Evolutionary conservation across 257 asterid species (phyloP).

Genomic region (Marsdenia floribunda): DNA sequence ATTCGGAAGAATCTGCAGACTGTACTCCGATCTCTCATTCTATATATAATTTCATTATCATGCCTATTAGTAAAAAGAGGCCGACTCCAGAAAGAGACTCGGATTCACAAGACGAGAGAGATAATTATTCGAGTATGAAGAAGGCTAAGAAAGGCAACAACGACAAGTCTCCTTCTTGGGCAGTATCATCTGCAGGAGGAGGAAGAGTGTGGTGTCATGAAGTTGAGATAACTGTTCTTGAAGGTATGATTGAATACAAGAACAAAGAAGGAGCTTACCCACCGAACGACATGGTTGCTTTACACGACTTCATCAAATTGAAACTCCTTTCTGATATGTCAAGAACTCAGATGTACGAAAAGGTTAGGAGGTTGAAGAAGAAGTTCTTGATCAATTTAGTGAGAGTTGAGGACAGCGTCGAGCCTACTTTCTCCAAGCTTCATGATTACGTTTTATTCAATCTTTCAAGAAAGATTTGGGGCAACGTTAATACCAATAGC

Average conservation of each 20-base stretch:
- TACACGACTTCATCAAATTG: constrained; percentile 34
- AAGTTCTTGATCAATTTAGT: constrained; percentile 34
- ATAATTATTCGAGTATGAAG: no score
- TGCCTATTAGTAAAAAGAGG: no score
- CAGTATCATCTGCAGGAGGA: neutral
- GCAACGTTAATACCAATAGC: neutral
- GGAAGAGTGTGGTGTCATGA: constrained; percentile 50
- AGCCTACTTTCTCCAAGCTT: constrained; percentile 37
- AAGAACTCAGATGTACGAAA: constrained; percentile 35
- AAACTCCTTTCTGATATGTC: constrained; percentile 30
- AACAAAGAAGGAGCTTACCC: constrained; percentile 28
- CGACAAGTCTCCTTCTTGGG: constrained; percentile 8
- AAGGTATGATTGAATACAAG: constrained; percentile 45
- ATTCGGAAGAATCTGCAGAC: no score
- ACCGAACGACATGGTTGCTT: constrained; percentile 31
- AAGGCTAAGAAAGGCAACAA: neutral
- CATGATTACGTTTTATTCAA: constrained; percentile 32
- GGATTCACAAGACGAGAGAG: no score
- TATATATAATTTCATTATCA: no score
- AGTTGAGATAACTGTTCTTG: constrained; percentile 46
- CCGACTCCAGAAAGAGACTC: no score
- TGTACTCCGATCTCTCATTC: no score
- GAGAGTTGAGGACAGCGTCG: constrained; percentile 26
- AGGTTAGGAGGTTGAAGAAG: constrained; percentile 41
- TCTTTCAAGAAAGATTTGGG: constrained; percentile 55